A percentile compares a stretch with the other conserved stretches of the same genome.
phyloP scores from a whole-genome alignment of 2,329 filamentous ascomycete species.

The Fusarium sp. region DNA sequence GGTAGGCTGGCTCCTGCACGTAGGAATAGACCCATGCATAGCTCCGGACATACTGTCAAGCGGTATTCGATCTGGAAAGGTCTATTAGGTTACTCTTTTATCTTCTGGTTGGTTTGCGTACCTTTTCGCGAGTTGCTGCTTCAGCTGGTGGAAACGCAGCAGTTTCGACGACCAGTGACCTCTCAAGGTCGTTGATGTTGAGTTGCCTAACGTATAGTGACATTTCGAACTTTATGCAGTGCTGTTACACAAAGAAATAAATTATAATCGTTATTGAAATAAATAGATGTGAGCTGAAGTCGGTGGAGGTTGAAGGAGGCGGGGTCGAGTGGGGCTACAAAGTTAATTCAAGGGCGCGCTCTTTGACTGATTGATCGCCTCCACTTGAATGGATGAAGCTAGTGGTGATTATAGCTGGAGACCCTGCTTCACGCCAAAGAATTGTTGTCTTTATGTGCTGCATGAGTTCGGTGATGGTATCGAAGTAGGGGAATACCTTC shows the following conservation, averaged over 20 bases:
- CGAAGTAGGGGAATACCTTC: too few species aligned
- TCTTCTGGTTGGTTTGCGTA: background rate
- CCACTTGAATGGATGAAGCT: background rate
- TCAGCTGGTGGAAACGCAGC: slow-evolving; percentile 49
- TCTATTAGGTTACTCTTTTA: background rate
- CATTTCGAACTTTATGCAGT: slow-evolving; percentile 11
- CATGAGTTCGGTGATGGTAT: background rate
- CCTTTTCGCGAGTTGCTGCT: slow-evolving; percentile 49
- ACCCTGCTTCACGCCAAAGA: too few species aligned
- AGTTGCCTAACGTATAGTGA: slow-evolving; percentile 44
- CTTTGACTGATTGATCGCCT: background rate
- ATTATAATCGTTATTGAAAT: background rate
- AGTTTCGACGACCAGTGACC: slow-evolving; percentile 43
- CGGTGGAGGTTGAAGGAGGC: background rate
- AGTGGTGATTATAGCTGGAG: too few species aligned
- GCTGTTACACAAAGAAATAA: fast-evolving
- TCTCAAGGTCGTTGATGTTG: slow-evolving; percentile 43
- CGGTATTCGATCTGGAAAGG: slow-evolving; percentile 49
- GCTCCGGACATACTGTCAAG: slow-evolving; percentile 44
- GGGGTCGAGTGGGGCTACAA: slow-evolving; percentile 19
- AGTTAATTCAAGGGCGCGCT: slow-evolving; percentile 6
- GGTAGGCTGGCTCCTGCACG: slow-evolving; percentile 6
- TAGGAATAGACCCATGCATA: slow-evolving; percentile 47
- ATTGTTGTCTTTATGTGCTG: too few species aligned
- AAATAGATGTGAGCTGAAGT: background rate